Conservation (phyloP, 2,329 filamentous ascomycete species). For the Tolypocladium amazonense region DNA sequence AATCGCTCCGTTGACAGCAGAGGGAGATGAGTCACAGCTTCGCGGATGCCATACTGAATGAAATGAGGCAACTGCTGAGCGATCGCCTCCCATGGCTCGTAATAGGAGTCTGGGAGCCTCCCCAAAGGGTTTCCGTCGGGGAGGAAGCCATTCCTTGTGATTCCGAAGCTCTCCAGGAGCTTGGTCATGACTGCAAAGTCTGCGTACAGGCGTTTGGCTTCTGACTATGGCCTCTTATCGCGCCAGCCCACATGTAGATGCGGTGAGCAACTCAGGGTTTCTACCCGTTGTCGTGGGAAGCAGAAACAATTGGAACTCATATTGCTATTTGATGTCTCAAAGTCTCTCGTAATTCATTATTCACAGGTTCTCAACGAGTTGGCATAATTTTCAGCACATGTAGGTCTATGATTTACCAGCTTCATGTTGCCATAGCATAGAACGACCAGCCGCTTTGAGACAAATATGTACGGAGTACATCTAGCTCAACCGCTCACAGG, state of each 20-base stretch:
- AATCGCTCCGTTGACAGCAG: conserved; percentile 58
- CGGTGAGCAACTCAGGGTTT: background rate
- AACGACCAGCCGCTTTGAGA: too few relatives aligned
- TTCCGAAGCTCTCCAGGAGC: conserved; percentile 20
- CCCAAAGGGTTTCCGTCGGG: conserved; percentile 57
- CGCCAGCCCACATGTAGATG: background rate
- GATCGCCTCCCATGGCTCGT: conserved; percentile 68
- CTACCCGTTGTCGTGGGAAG: background rate
- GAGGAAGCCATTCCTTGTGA: conserved; percentile 61
- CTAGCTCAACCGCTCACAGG: background rate
- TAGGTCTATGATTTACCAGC: background rate
- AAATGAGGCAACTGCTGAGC: conserved; percentile 58
- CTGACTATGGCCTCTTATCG: background rate
- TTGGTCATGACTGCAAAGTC: background rate
- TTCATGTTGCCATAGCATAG: background rate
- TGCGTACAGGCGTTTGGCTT: background rate
- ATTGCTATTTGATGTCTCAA: background rate
- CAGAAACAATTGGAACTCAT: background rate
- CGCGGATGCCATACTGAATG: conserved; percentile 53
- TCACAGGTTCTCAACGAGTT: background rate
- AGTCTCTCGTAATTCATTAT: background rate
- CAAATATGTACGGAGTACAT: too few relatives aligned
- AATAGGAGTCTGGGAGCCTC: conserved; percentile 58
- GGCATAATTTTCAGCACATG: background rate
- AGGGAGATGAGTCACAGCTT: conserved; percentile 54